Conservation (phyloP, 345 rosid species). For the Brassica incana region DNA sequence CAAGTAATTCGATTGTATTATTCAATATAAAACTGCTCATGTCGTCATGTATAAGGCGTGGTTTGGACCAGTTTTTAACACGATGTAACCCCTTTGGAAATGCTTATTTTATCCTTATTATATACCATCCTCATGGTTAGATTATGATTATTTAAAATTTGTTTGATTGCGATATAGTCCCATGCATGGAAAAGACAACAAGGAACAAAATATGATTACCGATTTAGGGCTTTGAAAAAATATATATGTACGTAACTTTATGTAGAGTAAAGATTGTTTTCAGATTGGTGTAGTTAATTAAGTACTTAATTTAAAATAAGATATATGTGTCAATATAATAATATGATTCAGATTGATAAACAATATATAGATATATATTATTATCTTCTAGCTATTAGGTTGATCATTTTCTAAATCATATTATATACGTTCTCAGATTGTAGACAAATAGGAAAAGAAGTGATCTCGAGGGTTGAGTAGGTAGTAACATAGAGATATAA, state of each 20-base stretch:
- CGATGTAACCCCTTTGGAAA: background rate
- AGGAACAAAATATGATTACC: background rate
- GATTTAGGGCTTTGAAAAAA: background rate
- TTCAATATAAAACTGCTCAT: constrained; percentile 16
- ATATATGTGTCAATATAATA: background rate
- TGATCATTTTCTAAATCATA: background rate
- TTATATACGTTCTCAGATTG: background rate
- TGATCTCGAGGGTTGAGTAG: constrained; percentile 17
- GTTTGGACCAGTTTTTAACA: constrained; percentile 17
- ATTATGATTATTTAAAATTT: background rate
- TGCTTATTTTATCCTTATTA: background rate
- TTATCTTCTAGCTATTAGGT: background rate
- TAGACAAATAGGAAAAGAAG: constrained; percentile 11
- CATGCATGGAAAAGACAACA: constrained; percentile 12
- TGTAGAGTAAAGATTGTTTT: background rate
- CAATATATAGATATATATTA: background rate
- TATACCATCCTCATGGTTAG: background rate
- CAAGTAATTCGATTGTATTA: constrained; percentile 20
- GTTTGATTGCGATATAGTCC: constrained; percentile 25
- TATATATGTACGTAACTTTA: background rate
- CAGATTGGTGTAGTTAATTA: background rate
- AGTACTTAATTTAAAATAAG: background rate
- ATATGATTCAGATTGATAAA: background rate
- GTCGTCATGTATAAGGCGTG: constrained; percentile 15
- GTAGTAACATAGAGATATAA: constrained; percentile 25